These are phyloP conservation scores for Phaeosphaeriaceae sp. DNA, from an alignment of 2,329 filamentous ascomycete species.

Conservation along the genomic window DNA sequence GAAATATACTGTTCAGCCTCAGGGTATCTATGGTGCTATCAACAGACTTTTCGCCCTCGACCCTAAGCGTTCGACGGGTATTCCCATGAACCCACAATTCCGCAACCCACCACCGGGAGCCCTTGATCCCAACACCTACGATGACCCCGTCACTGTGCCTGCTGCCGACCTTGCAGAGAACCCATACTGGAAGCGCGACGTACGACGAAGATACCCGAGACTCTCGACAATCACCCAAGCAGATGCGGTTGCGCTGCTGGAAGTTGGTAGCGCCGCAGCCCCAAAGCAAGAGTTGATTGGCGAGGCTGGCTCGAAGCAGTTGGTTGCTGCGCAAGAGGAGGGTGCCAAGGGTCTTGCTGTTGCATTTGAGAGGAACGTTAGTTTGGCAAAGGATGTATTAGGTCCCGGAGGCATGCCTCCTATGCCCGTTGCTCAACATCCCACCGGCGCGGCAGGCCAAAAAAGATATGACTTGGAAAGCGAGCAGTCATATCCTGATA, in stretches of 20 bases:
- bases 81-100: conserved; percentile 92
- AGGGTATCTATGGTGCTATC: conserved; percentile 84
- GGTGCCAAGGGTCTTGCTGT: conserved; percentile 73
- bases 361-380: conserved; percentile 72
- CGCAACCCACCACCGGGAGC: conserved; percentile 83
- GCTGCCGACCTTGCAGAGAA: conserved; percentile 89
- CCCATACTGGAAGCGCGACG: conserved; percentile 95
- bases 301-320: conserved; percentile 72
- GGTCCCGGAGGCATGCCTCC: conserved; percentile 83
- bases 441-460: conserved; percentile 61
- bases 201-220: conserved; percentile 79
- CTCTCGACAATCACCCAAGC: conserved; percentile 81
- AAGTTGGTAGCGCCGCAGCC: conserved; percentile 77
- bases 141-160: conserved; percentile 83
- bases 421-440: conserved; percentile 73
- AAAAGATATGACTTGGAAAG: conserved; percentile 72
- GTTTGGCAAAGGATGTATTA: conserved; percentile 64
- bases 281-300: conserved; percentile 84
- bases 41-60: conserved; percentile 82
- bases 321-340: conserved; percentile 78
- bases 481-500: conserved; percentile 69
- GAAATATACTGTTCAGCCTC: conserved; percentile 96
- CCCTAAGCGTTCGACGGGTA: conserved; percentile 84
- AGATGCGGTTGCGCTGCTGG: conserved; percentile 84
- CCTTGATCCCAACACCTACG: conserved; percentile 72